Percentiles rank a stretch among this genome's conserved stretches.
These are phyloP conservation scores for Onygena corvina DNA, from an alignment of 2,329 filamentous ascomycete species.

Conservation along the genomic window DNA sequence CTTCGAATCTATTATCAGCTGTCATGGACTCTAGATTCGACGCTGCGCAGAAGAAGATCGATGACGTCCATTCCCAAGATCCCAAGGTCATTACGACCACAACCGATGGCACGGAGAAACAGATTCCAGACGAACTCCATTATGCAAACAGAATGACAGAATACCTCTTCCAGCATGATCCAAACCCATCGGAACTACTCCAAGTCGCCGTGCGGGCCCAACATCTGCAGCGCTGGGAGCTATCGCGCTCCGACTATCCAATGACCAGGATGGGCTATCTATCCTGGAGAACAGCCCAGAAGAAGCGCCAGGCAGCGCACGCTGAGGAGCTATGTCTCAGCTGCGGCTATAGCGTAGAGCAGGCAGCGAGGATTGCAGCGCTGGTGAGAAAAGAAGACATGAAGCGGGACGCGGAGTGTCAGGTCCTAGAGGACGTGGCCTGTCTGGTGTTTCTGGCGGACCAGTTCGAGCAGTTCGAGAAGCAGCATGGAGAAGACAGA, in stretches of 20 bases:
- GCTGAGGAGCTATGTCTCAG: conserved; percentile 43
- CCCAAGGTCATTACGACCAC: conserved; percentile 42
- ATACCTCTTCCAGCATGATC: conserved; percentile 52
- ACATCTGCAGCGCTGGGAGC: conserved; percentile 76
- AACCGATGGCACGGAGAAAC: conserved; percentile 25
- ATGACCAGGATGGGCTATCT: conserved; percentile 66
- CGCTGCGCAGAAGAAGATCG: conserved; percentile 54
- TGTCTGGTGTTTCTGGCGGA: conserved; percentile 81
- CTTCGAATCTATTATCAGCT: no score
- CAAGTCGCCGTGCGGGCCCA: conserved; percentile 70
- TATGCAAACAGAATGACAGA: conserved; percentile 69
- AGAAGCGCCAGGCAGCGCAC: conserved; percentile 58
- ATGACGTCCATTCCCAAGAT: conserved; percentile 58
- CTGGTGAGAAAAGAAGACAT: conserved; percentile 70
- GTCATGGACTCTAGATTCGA: conserved; percentile 26
- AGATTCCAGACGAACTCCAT: conserved; percentile 63
- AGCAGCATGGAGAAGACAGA: conserved; percentile 50
- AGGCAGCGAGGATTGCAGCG: conserved; percentile 52
- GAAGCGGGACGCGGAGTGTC: conserved; percentile 41
- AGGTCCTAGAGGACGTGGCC: conserved; percentile 72
- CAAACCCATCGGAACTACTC: conserved; percentile 53
- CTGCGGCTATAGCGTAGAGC: conserved; percentile 40
- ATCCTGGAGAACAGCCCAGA: conserved; percentile 62
- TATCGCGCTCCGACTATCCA: conserved; percentile 61
- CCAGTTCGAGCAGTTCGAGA: conserved; percentile 70